Conservation (phyloP, 805 yeast genomes). For the Maudiozyma serrabonitensis region DNA sequence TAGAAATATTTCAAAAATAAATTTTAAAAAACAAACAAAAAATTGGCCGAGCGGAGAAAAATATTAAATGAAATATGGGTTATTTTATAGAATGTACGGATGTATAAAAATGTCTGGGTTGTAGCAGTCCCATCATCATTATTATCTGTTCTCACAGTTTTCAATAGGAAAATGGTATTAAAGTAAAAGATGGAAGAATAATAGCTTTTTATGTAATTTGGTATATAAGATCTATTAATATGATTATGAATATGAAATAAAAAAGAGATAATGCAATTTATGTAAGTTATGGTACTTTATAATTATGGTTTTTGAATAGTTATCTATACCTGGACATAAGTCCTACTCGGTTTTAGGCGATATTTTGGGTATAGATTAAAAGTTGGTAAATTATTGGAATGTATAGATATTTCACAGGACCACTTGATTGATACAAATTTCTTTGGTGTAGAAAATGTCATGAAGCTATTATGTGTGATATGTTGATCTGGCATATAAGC, state of each 20-base stretch:
- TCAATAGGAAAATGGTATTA: too few relatives aligned
- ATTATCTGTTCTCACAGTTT: too few relatives aligned
- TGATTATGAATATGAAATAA: conserved; percentile 12
- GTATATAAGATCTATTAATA: background rate
- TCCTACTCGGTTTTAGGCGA: background rate
- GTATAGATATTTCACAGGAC: background rate
- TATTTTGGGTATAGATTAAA: background rate
- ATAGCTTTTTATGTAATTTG: background rate
- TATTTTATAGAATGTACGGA: too few relatives aligned
- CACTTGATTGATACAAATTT: background rate
- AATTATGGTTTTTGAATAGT: too few relatives aligned
- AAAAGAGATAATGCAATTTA: background rate
- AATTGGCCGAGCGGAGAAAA: too few relatives aligned
- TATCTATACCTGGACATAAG: background rate
- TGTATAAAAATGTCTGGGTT: too few relatives aligned
- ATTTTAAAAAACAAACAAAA: too few relatives aligned
- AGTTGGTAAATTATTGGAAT: background rate
- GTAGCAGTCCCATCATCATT: too few relatives aligned
- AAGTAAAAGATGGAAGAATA: too few relatives aligned
- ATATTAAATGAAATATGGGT: too few relatives aligned
- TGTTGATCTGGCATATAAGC: background rate
- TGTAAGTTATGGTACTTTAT: too few relatives aligned
- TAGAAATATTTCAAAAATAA: too few relatives aligned
- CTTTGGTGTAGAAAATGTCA: background rate
- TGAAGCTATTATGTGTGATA: background rate